Evolutionary conservation across 768 basidiomycete genomes (phyloP).

Genomic region (Aureoboletus auriporus): DNA sequence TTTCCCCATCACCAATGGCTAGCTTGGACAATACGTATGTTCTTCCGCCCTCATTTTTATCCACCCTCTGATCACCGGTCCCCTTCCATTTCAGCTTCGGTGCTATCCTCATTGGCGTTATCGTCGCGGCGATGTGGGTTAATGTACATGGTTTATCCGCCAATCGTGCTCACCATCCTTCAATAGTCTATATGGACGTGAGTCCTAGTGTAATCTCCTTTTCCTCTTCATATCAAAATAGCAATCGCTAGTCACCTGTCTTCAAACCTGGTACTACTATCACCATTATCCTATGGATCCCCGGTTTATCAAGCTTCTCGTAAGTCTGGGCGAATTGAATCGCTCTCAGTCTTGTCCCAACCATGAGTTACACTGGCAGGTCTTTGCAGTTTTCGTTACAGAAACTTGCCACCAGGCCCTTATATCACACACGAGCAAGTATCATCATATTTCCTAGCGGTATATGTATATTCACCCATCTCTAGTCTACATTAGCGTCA

Average conservation of each 20-base stretch:
- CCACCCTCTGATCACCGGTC: not conserved
- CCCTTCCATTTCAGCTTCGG: conserved; percentile 36
- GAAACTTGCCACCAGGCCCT: conserved; percentile 53
- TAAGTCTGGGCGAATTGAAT: conserved; percentile 26
- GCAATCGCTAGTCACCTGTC: conserved; percentile 41
- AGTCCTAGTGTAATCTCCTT: conserved; percentile 1
- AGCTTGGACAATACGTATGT: conserved; percentile 34
- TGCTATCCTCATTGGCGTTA: conserved; percentile 47
- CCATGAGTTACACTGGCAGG: conserved; percentile 36
- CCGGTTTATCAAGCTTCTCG: conserved; percentile 46
- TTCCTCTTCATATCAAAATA: not conserved
- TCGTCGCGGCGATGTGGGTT: conserved; percentile 46
- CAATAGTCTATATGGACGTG: conserved; percentile 49
- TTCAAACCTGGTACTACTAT: conserved; percentile 56
- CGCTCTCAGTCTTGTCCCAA: not conserved
- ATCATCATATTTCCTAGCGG: not conserved
- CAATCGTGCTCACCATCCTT: conserved; percentile 4
- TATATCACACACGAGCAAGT: conserved; percentile 47
- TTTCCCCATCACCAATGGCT: not conserved
- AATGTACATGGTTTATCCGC: not conserved
- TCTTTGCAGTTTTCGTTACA: conserved; percentile 42
- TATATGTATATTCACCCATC: not conserved
- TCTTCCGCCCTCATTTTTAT: not conserved
- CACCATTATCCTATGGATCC: conserved; percentile 43
- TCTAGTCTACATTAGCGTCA: conserved; percentile 45